A percentile compares a stretch with the other conserved stretches of the same genome.
Conservation (phyloP, 2,329 filamentous ascomycete species). For the Fusarium pseudocircinatum region DNA sequence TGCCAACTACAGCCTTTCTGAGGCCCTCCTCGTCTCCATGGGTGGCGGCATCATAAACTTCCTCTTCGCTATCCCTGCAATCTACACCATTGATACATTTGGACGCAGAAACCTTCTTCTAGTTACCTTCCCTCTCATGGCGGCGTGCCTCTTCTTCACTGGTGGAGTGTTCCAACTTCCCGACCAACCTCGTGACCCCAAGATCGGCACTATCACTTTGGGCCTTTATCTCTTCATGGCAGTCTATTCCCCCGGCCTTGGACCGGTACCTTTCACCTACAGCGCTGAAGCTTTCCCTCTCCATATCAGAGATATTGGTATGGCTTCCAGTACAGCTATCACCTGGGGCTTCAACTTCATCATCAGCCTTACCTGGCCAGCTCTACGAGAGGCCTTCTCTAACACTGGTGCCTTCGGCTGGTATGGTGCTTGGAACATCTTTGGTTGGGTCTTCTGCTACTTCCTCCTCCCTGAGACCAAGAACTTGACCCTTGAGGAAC, state of each 20-base stretch:
- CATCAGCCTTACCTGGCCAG: slow-evolving; percentile 50
- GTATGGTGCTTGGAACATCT: slow-evolving; percentile 51
- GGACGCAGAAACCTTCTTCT: slow-evolving; percentile 65
- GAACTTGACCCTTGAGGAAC: slow-evolving; percentile 48
- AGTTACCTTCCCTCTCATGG: slow-evolving; percentile 68
- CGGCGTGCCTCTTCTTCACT: slow-evolving; percentile 63
- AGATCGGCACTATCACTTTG: slow-evolving; percentile 48
- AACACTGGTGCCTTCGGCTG: slow-evolving; percentile 52
- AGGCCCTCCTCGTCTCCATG: slow-evolving; percentile 63
- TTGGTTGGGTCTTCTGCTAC: slow-evolving; percentile 48
- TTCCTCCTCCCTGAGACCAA: slow-evolving; percentile 51
- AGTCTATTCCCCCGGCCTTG: slow-evolving; percentile 61
- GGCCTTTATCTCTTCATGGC: slow-evolving; percentile 54
- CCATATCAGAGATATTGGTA: slow-evolving; percentile 64
- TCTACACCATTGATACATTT: slow-evolving; percentile 68
- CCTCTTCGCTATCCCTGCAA: slow-evolving; percentile 65
- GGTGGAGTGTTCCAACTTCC: slow-evolving; percentile 60
- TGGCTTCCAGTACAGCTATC: slow-evolving; percentile 57
- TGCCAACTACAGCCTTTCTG: slow-evolving; percentile 52
- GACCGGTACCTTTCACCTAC: slow-evolving; percentile 68
- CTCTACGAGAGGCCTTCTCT: slow-evolving; percentile 34
- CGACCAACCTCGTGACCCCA: not conserved
- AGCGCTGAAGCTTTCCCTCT: slow-evolving; percentile 68
- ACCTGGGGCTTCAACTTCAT: slow-evolving; percentile 54
- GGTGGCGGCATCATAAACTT: slow-evolving; percentile 68